Percentiles rank a stretch among this genome's conserved stretches.
Evolutionary conservation across 2,329 filamentous ascomycete genomes (phyloP).

Genomic region (Fonsecaea monophora): DNA sequence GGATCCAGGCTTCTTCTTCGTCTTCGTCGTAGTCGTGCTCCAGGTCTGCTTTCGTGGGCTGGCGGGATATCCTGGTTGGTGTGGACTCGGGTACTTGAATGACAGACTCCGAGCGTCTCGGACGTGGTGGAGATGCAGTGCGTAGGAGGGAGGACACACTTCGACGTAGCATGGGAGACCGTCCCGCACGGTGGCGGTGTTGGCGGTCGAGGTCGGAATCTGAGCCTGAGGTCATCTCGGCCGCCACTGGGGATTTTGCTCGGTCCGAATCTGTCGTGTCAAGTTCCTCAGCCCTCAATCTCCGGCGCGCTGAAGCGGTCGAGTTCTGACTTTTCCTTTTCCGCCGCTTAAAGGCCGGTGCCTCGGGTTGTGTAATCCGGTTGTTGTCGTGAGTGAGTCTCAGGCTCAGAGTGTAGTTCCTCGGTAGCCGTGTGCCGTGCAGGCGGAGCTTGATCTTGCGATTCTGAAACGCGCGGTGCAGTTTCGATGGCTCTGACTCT

Average conservation of each 20-base stretch:
- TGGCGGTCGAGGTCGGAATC: too few species aligned
- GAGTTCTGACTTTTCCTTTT: conserved; percentile 40
- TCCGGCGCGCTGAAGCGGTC: conserved; percentile 4
- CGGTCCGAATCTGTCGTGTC: conserved; percentile 25
- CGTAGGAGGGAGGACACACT: conserved; percentile 34
- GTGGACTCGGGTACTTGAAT: not conserved
- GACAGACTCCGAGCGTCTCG: conserved; percentile 8
- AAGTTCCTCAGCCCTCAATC: not conserved
- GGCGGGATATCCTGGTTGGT: not conserved
- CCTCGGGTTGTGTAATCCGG: conserved; percentile 42
- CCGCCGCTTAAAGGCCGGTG: conserved; percentile 37
- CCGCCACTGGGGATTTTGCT: not conserved
- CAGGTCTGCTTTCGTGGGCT: not conserved
- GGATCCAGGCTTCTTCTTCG: conserved; percentile 51
- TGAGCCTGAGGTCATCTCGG: not conserved
- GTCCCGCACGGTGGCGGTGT: not conserved
- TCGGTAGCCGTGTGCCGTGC: conserved; percentile 61
- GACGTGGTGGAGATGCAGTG: conserved; percentile 32
- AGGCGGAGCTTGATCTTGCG: conserved; percentile 65
- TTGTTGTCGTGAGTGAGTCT: conserved; percentile 60
- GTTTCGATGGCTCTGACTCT: conserved; percentile 51
- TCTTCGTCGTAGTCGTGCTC: not conserved
- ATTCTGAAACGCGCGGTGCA: conserved; percentile 59
- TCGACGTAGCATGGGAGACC: conserved; percentile 16
- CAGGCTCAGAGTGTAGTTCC: conserved; percentile 60